A percentile compares a stretch with the other conserved stretches of the same genome.
These are phyloP conservation scores for Proliferodiscus dingleyae DNA, from an alignment of 2,329 filamentous ascomycete species.

Conservation along the genomic window DNA sequence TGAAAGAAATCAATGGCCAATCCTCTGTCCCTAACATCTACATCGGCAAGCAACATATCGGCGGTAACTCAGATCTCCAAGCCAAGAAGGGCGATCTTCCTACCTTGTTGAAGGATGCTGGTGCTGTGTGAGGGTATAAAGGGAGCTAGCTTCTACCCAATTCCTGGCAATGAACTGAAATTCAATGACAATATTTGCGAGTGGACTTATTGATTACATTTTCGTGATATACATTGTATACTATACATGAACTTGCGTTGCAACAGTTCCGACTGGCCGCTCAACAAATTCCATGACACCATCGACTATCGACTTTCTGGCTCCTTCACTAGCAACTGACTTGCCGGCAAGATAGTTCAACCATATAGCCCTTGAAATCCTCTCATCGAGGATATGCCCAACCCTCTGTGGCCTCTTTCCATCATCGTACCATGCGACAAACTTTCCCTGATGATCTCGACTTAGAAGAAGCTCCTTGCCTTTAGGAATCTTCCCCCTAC, in stretches of 20 bases:
- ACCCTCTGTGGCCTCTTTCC: slow-evolving; percentile 50
- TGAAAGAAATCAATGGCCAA: slow-evolving; percentile 76
- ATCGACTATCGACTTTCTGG: slow-evolving; percentile 76
- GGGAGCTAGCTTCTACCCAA: neutral
- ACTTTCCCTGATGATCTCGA: slow-evolving; percentile 58
- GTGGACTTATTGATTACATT: no score
- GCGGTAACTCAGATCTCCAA: slow-evolving; percentile 89
- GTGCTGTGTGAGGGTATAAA: slow-evolving; percentile 46
- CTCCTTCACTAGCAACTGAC: slow-evolving; percentile 79
- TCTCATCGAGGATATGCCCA: slow-evolving; percentile 71
- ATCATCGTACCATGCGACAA: slow-evolving; percentile 65
- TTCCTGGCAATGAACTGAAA: no score
- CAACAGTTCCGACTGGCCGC: slow-evolving; percentile 80
- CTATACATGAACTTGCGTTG: slow-evolving; percentile 58
- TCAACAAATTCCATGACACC: slow-evolving; percentile 86
- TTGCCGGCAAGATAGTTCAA: slow-evolving; percentile 83
- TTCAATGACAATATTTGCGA: no score
- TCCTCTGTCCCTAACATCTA: slow-evolving; percentile 93
- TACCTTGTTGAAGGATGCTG: slow-evolving; percentile 56
- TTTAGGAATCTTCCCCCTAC: slow-evolving; percentile 75
- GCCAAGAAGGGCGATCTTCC: slow-evolving; percentile 60
- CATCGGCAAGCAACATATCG: slow-evolving; percentile 87
- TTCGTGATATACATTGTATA: slow-evolving; percentile 1
- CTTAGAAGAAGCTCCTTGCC: slow-evolving; percentile 70
- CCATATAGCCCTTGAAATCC: slow-evolving; percentile 79